These are phyloP conservation scores for Rhododendron vialii DNA, from an alignment of 148 eudicot species.

Conservation along the genomic window DNA sequence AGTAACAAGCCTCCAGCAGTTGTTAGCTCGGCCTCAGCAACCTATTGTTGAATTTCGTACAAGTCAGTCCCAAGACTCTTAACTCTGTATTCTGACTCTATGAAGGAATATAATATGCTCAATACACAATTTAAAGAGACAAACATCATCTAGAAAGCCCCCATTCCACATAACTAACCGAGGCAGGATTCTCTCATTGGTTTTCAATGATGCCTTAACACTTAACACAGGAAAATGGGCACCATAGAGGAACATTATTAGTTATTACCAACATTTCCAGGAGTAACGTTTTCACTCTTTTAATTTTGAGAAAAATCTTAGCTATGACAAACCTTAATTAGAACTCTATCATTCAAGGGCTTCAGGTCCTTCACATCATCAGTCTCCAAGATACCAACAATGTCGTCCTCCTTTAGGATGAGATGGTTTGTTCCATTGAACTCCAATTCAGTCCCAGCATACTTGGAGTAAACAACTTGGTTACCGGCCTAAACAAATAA, in stretches of 20 bases:
- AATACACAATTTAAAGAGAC: background rate
- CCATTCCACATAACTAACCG: too few relatives aligned
- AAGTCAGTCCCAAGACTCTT: background rate
- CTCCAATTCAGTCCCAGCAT: slow-evolving; percentile 87
- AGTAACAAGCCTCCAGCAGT: slow-evolving; percentile 82
- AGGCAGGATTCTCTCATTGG: background rate
- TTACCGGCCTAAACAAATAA: slow-evolving; percentile 49
- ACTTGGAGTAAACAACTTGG: slow-evolving; percentile 78
- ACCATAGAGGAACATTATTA: background rate
- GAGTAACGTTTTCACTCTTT: background rate
- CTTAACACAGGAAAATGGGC: background rate
- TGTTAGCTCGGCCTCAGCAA: slow-evolving; percentile 71
- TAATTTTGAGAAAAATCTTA: background rate
- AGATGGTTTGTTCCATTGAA: slow-evolving; percentile 72
- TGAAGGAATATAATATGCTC: background rate
- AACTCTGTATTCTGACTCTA: background rate
- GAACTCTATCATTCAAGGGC: slow-evolving; percentile 77
- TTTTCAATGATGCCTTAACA: background rate
- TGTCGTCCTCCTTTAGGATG: slow-evolving; percentile 82
- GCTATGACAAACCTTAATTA: slow-evolving; percentile 56
- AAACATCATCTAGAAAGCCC: background rate
- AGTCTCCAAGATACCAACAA: slow-evolving; percentile 78
- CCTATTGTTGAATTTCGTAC: slow-evolving; percentile 31
- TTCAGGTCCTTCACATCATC: slow-evolving; percentile 82
- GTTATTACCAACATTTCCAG: background rate